Evolutionary conservation across 1,284 basidiomycete species (phyloP), one percentile per base, ranked within the genome.

Genomic region (Malassezia obtusa): DNA sequence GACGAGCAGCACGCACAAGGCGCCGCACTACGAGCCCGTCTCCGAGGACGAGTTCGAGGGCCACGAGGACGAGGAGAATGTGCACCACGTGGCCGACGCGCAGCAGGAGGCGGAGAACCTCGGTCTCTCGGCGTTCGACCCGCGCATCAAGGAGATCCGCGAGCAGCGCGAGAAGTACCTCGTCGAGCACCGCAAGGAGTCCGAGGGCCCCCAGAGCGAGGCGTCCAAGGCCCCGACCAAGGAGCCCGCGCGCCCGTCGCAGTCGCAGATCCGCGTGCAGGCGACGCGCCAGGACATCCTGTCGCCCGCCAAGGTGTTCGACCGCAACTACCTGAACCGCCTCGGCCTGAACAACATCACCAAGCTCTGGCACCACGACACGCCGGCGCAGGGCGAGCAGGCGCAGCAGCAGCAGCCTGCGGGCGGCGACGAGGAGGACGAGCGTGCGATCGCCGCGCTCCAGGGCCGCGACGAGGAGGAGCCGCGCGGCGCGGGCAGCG

Each of bases 401-500:
- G 61, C 46, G n/a, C 58, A 56, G 3, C 57, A 49, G 4, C 57
- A 59, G 22, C 54, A 52, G 6, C 59, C 61, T 14, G 64, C 57
- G 12, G 61, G 61, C 21, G 72, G 67, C n/a, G 77, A 79, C 15
- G 75, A 73, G 17, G 74, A 75, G 19, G 71, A 73, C 33, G 72
- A 72, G 21, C 64, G 60, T 2, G 54, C 63, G 7, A 61, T 68
- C 10, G 54, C 61, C 8, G 64, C 69, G 24, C 64, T 73, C 21
- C 57, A 67, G 38, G 69, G 71, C 10, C 61, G 65, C 14, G 67
- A 73, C 40, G 70, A 68, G 47, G 68, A 70, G 48, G 67, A 66
- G 39, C 64, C 67, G 3, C 59, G 61, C 3, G 84, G 85, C 57
- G 84, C 82, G 9, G 82, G 85, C 57, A 82, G 84, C 63, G 76